Percentiles rank a stretch among this genome's conserved stretches.
phyloP scores from a whole-genome alignment of 495 filamentous ascomycete genomes.

The Rostrohypoxylon terebratum region DNA sequence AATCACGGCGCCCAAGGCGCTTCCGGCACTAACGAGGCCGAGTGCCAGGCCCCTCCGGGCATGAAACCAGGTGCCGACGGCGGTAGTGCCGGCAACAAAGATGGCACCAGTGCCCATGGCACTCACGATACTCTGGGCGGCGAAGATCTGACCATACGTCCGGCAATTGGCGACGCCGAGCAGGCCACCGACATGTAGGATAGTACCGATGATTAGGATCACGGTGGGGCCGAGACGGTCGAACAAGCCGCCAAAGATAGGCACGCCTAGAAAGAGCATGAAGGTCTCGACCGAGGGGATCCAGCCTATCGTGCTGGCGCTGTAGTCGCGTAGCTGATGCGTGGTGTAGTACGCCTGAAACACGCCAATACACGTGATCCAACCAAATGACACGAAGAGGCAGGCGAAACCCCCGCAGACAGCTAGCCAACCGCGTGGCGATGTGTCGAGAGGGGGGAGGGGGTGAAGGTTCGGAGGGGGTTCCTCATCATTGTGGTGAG shows the following conservation, averaged over 20 bases:
- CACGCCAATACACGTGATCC: constrained; percentile 70
- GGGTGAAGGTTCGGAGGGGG: constrained; percentile 21
- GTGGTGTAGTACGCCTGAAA: constrained; percentile 70
- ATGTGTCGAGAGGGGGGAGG: no score
- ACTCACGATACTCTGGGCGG: no score
- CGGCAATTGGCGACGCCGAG: no score
- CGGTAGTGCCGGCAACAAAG: no score
- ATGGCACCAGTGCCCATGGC: no score
- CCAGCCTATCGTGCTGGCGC: constrained; percentile 66
- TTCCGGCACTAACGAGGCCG: not conserved
- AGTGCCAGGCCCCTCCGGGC: constrained; percentile 3
- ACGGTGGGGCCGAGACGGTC: no score
- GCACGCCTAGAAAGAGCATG: constrained; percentile 5
- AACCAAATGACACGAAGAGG: no score
- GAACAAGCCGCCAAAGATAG: not conserved
- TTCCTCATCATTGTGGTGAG: constrained; percentile 43
- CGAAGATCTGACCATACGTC: no score
- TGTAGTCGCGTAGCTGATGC: constrained; percentile 60
- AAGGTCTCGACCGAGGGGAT: constrained; percentile 56
- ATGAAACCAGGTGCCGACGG: not conserved
- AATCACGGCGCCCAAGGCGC: not conserved
- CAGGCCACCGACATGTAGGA: no score
- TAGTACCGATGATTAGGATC: no score
- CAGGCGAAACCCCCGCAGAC: no score
- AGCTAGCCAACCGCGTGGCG: no score